Evolutionary conservation across 2,329 filamentous ascomycete species (phyloP).

Genomic region (Aspergillus aculeatinus): DNA sequence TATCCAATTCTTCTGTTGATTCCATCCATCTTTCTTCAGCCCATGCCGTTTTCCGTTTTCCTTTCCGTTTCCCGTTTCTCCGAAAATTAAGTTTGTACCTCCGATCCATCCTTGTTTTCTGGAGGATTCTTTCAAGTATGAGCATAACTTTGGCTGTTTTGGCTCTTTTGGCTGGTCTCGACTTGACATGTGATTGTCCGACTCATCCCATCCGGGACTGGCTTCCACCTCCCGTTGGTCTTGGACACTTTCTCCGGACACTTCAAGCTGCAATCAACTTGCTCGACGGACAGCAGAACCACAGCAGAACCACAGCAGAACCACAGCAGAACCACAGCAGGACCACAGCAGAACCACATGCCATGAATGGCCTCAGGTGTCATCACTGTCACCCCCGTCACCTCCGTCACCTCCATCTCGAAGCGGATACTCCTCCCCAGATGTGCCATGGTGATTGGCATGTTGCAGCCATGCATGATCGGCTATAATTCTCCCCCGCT

Average conservation of each 20-base stretch:
- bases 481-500: neutral
- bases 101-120: neutral
- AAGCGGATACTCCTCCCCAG: neutral
- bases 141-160: too few species aligned
- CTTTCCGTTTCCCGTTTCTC: neutral
- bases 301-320: too few species aligned
- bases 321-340: too few species aligned
- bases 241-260: neutral
- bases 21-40: neutral
- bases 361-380: neutral
- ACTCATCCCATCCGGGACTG: neutral
- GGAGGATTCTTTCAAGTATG: neutral
- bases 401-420: neutral
- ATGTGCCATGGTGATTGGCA: slow-evolving; percentile 1
- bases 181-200: neutral
- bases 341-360: too few species aligned
- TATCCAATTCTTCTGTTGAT: neutral
- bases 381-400: neutral
- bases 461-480: neutral
- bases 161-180: neutral
- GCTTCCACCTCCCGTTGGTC: neutral
- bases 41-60: neutral
- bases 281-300: too few species aligned
- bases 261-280: neutral
- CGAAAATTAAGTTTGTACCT: neutral